Base-by-base conservation (phyloP, 2,329 filamentous ascomycete genomes). In the Hymenoscyphus occultus region DNA sequence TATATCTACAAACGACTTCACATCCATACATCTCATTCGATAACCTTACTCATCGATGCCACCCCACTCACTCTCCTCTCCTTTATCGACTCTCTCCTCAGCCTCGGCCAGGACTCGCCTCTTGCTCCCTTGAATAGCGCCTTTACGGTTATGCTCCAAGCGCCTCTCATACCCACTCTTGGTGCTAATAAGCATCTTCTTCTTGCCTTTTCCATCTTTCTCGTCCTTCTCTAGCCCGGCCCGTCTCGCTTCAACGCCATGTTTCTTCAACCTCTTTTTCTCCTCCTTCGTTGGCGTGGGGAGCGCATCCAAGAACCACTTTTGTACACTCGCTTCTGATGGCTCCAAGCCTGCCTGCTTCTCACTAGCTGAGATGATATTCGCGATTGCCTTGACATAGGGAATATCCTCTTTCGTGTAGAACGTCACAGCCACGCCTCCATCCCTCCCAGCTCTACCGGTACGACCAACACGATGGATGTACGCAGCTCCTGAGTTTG, bases 361-460 rank as follows among this genome's bases (percentile, higher is more conserved):
- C 78, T 97, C 91, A 70, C 90, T 93, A 28, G 87, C 86, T 0
- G 90, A 86, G 69, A 99, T 97, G 40, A 98, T 91, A 73, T 97
- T 97, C 40, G 93, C 95, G 35, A 99, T 91, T 68, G 88, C 91
- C 80, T 94, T 96, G 64, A 99, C 86, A 69, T 89, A 92, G 0
- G 91, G 90, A 3, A 98, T 90, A 74, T 99, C 95, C 67, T 97
- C 95, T 76, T 95, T 92, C 0, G 94, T 98, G 78, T 97, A 99
- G 65, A 97, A 90, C 0, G 95, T 99, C 1, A 99, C 90, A 0
- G 93, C 93, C 3, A 97, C 86, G 59, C 95, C 95, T 22, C 93
- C 93, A 73, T 91, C 87, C 31, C 93, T 85, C 0, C 95, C 95
- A 0, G 93, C 95, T 28, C 95, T 85, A 0, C 94, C 95, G 0